Conservation (phyloP, 2,329 filamentous ascomycete species). For the Ophiocordyceps camponoti-rufipedis region DNA sequence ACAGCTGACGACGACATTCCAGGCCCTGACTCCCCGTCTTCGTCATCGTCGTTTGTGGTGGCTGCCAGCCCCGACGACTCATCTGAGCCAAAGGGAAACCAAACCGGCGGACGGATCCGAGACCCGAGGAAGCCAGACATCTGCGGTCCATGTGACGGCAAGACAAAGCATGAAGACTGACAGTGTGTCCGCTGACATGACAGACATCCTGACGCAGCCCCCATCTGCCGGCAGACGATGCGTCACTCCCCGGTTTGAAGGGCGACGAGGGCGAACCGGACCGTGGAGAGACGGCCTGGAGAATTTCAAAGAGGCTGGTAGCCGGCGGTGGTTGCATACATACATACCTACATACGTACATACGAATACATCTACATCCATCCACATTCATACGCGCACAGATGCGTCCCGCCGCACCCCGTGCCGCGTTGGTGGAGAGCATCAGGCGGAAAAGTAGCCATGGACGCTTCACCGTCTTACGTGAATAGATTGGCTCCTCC, state of each 20-base stretch:
- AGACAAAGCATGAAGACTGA: not conserved
- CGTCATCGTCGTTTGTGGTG: not conserved
- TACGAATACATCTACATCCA: too few species aligned
- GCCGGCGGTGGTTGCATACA: not conserved
- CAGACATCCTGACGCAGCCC: not conserved
- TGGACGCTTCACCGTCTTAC: not conserved
- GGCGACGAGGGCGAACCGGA: not conserved
- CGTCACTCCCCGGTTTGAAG: not conserved
- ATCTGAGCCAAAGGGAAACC: not conserved
- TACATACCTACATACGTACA: too few species aligned
- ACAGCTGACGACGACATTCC: too few species aligned
- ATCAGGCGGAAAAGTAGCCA: not conserved
- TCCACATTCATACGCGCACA: not conserved
- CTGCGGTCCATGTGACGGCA: not conserved
- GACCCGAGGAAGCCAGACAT: not conserved
- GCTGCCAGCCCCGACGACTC: not conserved
- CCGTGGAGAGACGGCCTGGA: not conserved
- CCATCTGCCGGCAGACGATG: not conserved
- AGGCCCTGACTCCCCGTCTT: too few species aligned
- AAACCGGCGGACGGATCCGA: not conserved
- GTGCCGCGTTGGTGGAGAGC: not conserved
- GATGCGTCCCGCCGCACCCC: not conserved
- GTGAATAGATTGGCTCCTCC: too few species aligned
- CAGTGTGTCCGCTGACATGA: not conserved
- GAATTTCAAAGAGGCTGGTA: not conserved